Evolutionary conservation across 2,329 filamentous ascomycete genomes (phyloP), one percentile per base, ranked within the genome.

Genomic region (Talaromyces atroroseus): DNA sequence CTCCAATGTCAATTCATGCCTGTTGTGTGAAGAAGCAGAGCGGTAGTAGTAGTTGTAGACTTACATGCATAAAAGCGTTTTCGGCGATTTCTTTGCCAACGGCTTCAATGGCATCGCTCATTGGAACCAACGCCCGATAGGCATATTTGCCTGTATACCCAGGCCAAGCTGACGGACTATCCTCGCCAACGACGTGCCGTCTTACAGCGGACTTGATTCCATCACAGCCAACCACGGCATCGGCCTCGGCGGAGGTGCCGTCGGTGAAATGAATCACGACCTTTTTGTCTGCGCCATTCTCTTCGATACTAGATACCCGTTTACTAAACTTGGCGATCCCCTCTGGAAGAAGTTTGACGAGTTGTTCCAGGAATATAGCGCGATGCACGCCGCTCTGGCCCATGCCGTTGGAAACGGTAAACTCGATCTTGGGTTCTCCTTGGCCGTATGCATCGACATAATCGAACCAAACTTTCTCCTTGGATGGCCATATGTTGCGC

Each of bases 101-200:
- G 11, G 45, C 36, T 18, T 29, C 36, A 24, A 62, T 53, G 2
- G 63, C 63, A 45, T 64, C 61, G 3, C 63, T 52, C 50, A 66
- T 65, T 6, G 52, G 49, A 29, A 66, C 62, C 48, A 64, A 60
- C 20, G 64, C 66, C 20, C 66, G 64, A 49, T 68, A 68, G 8
- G 64, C 65, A 58, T 65, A 62, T 48, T 65, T 65, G 29, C 63
- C 62, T 12, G 60, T 62, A 57, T 66, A 67, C 16, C 59, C 58
- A 14, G 63, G 63, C 32, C 51, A 53, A 24, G 51, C 51, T 18
- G 23, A 47, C 2, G 42, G 51, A 44, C 40, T 46, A 38, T 47
- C 29, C 36, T 57, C 34, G 26, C 50, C 55, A 24, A 59, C 46
- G 26, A 59, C 40, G 20, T 54, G 29, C 12, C 58, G 57, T 20